Base-by-base conservation (phyloP, 345 rosid species). In the Gynandropsis gynandra region DNA sequence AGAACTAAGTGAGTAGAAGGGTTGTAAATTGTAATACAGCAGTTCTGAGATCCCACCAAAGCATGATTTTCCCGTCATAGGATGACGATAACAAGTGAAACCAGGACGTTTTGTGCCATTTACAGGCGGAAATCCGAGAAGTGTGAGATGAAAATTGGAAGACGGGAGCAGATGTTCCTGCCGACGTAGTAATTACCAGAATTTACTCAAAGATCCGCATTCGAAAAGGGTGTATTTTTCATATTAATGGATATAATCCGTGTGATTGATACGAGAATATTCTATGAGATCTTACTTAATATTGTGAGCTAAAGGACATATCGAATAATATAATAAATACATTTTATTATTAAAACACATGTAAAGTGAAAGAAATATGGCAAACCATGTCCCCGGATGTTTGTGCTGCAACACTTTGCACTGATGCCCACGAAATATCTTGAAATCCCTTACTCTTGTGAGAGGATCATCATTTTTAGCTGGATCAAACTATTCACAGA, bases 31-130 rank as follows among this genome's bases (percentile, higher is more conserved):
- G 33, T 35, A 43, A 81, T 24, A 93, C 99, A 72, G 95, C 97
- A 36, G 99, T 93, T 74, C 99, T 85, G 11, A 88, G 76, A 80
- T 88, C 99, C 99, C 99, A 93, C 99, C 99, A 93, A 52, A 88
- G 65, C 97, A 88, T 93, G 55, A 93, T 77, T 80, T 88, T 88
- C 67, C 99, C 99, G 58, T 93, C 99, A 64, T 85, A 83, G 16
- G 95, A 88, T 42, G 97, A 80, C 8, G 99, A 76, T 35, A 93
- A 80, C 49, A 88, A 75, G 68, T 93, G 99, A 66, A 78, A 75
- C 79, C 75, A 76, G 4, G 99, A 85, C 59, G 69, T 65, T n/a
- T 58, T 38, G 59, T 88, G 97, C 97, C 99, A 93, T 72, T 85
- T 88, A 88, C 94, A 85, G 17, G 94, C 75, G 0, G 97, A 83